Base-by-base conservation (phyloP, 2,329 filamentous ascomycete species). In the Paraconiothyrium brasiliense region DNA sequence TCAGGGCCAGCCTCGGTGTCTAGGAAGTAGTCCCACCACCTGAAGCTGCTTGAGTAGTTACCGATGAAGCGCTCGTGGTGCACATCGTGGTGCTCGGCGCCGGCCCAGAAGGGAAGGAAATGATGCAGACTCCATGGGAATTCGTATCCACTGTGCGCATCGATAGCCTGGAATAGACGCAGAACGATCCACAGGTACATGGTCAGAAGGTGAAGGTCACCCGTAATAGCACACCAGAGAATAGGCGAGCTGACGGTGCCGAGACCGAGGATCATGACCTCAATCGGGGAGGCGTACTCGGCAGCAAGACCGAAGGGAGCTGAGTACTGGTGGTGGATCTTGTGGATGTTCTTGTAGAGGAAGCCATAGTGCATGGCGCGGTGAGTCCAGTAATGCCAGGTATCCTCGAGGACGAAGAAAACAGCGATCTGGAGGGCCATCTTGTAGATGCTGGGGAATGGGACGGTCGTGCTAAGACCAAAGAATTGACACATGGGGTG, bases 1-100 rank as follows among this genome's bases (percentile, higher is more conserved):
- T 96, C 94, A 41, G 92, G 88, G 57, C 92, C 93, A 67, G 92
- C 92, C 86, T 99, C 94, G 64, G 95, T 99, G 81, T 97, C 94
- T 69, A 98, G 86, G 71, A 90, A 79, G 79, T 91, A 97, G 83
- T 99, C 95, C 95, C 95, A 99, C 95, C 95, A 99, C 80, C 94
- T 88, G 89, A 99, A 99, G 85, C 92, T 97, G 77, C 93, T 97
- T 55, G 94, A 85, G 79, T 98, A 99, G 85, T 99, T 99, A 72
- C 95, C 95, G 67, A 99, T 93, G 83, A 99, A 99, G 78, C 93
- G 93, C 85, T 99, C 95, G 83, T 99, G 95, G 83, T 99, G 95
- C 48, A 93, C 84, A 76, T 99, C 95, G 83, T 99, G 95, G 83
- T 98, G 94, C 72, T 97, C 90, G 58, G 95, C 95, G 65, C 95